Base-by-base conservation (phyloP, 2,329 filamentous ascomycete species). In the Claviceps citrina region DNA sequence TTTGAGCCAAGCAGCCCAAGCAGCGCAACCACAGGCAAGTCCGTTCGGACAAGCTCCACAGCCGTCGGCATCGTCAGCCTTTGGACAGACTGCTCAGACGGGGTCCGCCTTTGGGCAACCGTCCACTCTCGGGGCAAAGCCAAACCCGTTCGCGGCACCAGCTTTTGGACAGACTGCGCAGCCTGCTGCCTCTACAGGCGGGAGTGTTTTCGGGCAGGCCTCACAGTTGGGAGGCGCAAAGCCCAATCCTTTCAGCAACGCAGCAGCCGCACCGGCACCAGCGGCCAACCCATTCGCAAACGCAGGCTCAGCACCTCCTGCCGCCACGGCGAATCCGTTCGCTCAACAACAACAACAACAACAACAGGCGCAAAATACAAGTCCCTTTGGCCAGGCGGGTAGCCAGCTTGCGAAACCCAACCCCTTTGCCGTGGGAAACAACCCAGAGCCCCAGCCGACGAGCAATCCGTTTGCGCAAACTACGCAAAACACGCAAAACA, bases 31-130 rank as follows among this genome's bases (percentile, higher is more conserved):
- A 31, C 36, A 39, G 20, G 49, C 54, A 6, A 47, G 54, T 4
- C 46, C 52, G 0, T 70, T 71, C 48, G 59, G 63, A 1, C 60
- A 68, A 41, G 49, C 62, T 9, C 58, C 66, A 7, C 61, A 63
- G 39, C 51, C 57, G 30, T 50, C 46, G 2, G 10, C 41, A 49
- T 7, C 54, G 50, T 36, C n/a, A n/a, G n/a, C 41, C 47, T 73
- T 76, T 45, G 64, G 67, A 2, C 62, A 69, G 31, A 47, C 36
- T 19, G 52, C 61, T n/a, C 58, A 52, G 30, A 31, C 47, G 25
- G 43, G 50, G 24, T 50, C 58, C 12, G 47, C 56, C 0, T 66
- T 67, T 43, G 63, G 64, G 1, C 64, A 68, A 40, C 57, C 66
- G 24, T 55, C 62, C 28, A 42, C 51, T 2, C 42, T 59, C 22